phyloP scores from a whole-genome alignment of 345 rosid genomes.

The Eucalyptus urophylla region DNA sequence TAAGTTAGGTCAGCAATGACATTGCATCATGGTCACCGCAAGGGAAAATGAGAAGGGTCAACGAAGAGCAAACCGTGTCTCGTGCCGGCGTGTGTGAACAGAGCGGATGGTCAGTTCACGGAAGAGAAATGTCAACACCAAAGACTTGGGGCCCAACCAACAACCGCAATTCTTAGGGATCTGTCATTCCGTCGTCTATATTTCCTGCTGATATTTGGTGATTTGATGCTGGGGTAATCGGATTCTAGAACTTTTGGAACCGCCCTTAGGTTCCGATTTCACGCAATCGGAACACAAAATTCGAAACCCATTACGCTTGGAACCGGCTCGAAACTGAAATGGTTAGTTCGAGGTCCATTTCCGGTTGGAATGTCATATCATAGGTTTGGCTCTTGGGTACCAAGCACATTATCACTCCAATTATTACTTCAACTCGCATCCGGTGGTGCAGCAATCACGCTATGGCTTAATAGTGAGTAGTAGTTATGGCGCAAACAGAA shows the following conservation, averaged over 20 bases:
- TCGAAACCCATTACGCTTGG: neutral
- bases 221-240: neutral
- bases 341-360: neutral
- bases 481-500: too few relatives aligned
- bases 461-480: neutral
- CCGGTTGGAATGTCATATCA: neutral
- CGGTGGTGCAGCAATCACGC: neutral
- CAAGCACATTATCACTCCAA: neutral
- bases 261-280: neutral
- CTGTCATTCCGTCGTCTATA: neutral
- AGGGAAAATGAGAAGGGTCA: neutral
- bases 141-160: too few relatives aligned
- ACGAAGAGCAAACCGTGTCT: neutral
- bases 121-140: too few relatives aligned
- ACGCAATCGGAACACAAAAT: neutral
- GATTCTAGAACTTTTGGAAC: neutral
- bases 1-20: neutral
- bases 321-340: neutral
- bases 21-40: neutral
- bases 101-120: too few relatives aligned
- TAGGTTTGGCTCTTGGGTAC: neutral
- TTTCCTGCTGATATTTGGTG: neutral
- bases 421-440: neutral
- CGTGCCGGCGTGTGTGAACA: too few relatives aligned
- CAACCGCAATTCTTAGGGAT: neutral